These are phyloP conservation scores for Malus sieversii DNA, from an alignment of 306 rosid genomes.

Conservation along the genomic window DNA sequence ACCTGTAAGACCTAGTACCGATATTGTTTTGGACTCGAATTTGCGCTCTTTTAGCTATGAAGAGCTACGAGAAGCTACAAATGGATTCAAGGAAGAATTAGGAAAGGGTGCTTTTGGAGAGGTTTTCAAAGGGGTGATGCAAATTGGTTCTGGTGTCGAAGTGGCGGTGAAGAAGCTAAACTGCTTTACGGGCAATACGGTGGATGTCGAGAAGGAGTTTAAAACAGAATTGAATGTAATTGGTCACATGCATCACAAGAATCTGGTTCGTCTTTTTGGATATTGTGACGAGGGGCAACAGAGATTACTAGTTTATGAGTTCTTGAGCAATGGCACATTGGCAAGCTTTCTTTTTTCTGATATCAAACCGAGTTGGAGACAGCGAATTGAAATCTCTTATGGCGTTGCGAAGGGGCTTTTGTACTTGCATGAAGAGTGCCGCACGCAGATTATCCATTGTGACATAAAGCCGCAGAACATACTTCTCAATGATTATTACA, in stretches of 20 bases:
- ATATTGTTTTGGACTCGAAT: background rate
- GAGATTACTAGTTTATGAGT: slow-evolving; percentile 18
- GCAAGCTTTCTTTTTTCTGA: slow-evolving; percentile 17
- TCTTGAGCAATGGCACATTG: slow-evolving; percentile 20
- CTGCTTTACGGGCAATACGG: too few species aligned
- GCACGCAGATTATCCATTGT: slow-evolving; percentile 33
- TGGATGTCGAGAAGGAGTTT: slow-evolving; percentile 21
- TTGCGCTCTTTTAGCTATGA: slow-evolving; percentile 16
- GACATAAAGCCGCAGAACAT: slow-evolving; percentile 51
- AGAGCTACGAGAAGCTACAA: slow-evolving; percentile 30
- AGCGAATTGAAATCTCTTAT: slow-evolving; percentile 8
- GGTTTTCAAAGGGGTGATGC: slow-evolving; percentile 25
- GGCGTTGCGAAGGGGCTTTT: background rate
- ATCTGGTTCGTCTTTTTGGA: slow-evolving; percentile 18
- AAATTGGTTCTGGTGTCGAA: background rate
- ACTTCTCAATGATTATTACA: slow-evolving; percentile 21
- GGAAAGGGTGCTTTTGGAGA: slow-evolving; percentile 33
- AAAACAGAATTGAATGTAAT: slow-evolving; percentile 16
- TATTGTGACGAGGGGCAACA: slow-evolving; percentile 14
- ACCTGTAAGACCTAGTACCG: background rate
- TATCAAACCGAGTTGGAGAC: slow-evolving; percentile 20
- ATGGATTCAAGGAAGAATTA: slow-evolving; percentile 24
- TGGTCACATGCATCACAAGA: slow-evolving; percentile 32
- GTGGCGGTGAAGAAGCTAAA: slow-evolving; percentile 28
- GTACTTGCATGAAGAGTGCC: slow-evolving; percentile 39